Base-by-base conservation (phyloP, 441 rosid genomes). In the Isatis lusitanica region DNA sequence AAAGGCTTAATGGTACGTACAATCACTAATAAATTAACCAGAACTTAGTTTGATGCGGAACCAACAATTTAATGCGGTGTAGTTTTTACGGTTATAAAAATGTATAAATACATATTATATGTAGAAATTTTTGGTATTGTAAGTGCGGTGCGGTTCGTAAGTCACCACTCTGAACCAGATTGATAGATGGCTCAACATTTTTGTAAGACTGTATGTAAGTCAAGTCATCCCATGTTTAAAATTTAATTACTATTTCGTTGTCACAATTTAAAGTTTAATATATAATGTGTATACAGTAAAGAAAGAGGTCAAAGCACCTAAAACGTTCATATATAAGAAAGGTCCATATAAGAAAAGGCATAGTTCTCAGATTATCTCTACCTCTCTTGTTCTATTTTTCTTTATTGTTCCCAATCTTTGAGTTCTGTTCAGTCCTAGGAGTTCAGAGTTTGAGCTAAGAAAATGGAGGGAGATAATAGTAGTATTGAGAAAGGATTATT, bases 401-500 rank as follows among this genome's bases (percentile, higher is more conserved):
- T 56, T 15, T 53, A 53, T 53, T 16, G 42, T 35, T 35, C 26
- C 35, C 35, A 38, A 28, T 28, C 9, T 30, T 6, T 12, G 36
- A 61, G 66, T 15, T 63, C 55, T 36, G 28, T 39, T 33, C 31
- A 11, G 1, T 17, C 39, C 9, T 35, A 13, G 28, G 21, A 12
- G 42, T 44, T 46, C 50, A 56, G 52, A 35, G 12, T 53, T 33
- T 1, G 64, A 36, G 46, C 9, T 18, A 40, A 30, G 31, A 74
- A 24, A n/a, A 74, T 74, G 78, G 74, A 68, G 68, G 68, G 63
- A 60, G 74, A 42, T 30, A 68, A 42, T 48, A 39, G 9, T 17
- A n/a, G 50, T 24, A 59, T 60, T 0, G 78, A 74, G 74, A 53
- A 58, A 68, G 78, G 78, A 68, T 68, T 68, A 4, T 60, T 74